phyloP scores from a whole-genome alignment of 352 stramenopile genomes.

The Phytophthora citricola region DNA sequence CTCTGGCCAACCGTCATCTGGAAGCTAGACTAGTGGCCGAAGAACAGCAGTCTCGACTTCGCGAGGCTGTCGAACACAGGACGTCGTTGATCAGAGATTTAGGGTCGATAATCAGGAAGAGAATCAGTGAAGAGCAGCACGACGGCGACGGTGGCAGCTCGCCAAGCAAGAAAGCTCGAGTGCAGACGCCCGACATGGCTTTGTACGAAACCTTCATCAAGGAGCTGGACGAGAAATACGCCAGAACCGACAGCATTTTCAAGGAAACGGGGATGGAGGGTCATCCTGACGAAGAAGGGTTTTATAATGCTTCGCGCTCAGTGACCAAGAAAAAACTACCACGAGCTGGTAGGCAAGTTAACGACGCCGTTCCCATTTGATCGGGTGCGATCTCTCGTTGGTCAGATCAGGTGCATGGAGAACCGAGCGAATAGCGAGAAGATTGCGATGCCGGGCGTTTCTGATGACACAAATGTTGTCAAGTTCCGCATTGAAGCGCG shows the following conservation, averaged over 20 bases:
- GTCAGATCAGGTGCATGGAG: slow-evolving; percentile 16
- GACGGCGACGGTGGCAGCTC: background rate
- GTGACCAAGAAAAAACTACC: slow-evolving; percentile 3
- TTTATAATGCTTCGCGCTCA: background rate
- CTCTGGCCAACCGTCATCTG: slow-evolving; percentile 23
- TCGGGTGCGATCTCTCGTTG: slow-evolving; percentile 6
- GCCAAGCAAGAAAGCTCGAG: slow-evolving; percentile 14
- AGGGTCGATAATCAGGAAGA: slow-evolving; percentile 23
- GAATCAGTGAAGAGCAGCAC: slow-evolving; percentile 26
- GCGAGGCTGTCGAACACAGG: slow-evolving; percentile 18
- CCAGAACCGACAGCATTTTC: slow-evolving; percentile 26
- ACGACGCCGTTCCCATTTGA: slow-evolving; percentile 30
- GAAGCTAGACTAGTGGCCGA: slow-evolving; percentile 25
- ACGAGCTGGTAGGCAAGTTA: slow-evolving; percentile 25
- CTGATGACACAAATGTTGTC: slow-evolving; percentile 33
- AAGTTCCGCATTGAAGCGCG: slow-evolving; percentile 28
- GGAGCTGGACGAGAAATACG: slow-evolving; percentile 38
- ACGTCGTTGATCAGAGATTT: slow-evolving; percentile 25
- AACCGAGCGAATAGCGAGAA: slow-evolving; percentile 20
- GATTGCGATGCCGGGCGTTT: slow-evolving; percentile 20
- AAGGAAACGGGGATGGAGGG: background rate
- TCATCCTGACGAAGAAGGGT: background rate
- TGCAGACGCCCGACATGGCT: slow-evolving; percentile 19
- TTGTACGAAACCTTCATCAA: slow-evolving; percentile 33
- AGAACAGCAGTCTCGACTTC: slow-evolving; percentile 26